These are phyloP conservation scores for Cladochytrium replicatum DNA, from an alignment of 192 early-diverging fungal species.

Conservation along the genomic window DNA sequence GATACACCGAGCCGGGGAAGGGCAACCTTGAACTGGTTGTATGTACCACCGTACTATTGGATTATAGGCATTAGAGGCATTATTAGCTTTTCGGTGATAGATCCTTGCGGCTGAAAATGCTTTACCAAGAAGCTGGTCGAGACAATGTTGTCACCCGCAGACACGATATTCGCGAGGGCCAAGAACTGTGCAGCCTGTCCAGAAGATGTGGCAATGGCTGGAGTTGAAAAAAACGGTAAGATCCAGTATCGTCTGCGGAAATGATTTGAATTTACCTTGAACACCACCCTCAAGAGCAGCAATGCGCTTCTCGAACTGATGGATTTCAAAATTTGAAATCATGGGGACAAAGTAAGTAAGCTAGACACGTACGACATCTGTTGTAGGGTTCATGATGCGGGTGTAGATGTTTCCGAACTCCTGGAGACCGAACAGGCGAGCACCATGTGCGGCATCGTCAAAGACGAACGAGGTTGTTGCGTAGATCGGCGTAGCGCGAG, in stretches of 20 bases:
- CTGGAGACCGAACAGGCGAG: conserved; percentile 65
- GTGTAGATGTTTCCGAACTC: conserved; percentile 79
- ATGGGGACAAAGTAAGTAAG: too few species aligned
- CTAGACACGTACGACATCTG: too few species aligned
- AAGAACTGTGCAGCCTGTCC: conserved; percentile 86
- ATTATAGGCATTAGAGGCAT: conserved; percentile 47
- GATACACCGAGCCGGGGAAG: conserved; percentile 77
- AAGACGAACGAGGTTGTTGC: conserved; percentile 80
- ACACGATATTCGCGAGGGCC: conserved; percentile 65
- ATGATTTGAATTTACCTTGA: too few species aligned
- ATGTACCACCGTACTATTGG: conserved; percentile 54
- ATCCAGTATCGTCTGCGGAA: too few species aligned
- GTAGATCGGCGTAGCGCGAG: conserved; percentile 86
- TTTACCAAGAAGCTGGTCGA: conserved; percentile 51
- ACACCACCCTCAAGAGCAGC: conserved; percentile 84
- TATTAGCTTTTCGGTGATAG: conserved; percentile 3
- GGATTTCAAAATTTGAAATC: too few species aligned
- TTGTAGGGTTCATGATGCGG: conserved; percentile 76
- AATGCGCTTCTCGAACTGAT: conserved; percentile 89
- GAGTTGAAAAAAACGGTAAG: too few species aligned
- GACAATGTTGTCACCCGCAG: conserved; percentile 82
- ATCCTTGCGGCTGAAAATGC: conserved; percentile 6
- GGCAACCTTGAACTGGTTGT: conserved; percentile 78
- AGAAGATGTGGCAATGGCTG: conserved; percentile 59
- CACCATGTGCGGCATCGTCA: conserved; percentile 69